Base-by-base conservation (phyloP, 139 green algal genomes). In the Picochlorum sp. region DNA sequence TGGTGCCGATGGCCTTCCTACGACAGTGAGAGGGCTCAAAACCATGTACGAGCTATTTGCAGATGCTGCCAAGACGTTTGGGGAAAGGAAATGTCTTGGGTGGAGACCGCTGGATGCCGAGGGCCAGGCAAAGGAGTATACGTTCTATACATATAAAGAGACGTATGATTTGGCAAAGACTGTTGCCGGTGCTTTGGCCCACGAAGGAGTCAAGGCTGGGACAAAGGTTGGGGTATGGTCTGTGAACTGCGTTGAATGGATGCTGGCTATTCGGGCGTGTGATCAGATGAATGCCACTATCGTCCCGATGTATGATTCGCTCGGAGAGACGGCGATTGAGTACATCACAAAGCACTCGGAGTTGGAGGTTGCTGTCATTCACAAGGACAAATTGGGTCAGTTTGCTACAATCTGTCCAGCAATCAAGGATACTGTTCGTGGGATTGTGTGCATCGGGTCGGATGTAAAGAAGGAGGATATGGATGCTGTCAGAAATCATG, bases 301-400 rank as follows among this genome's bases (percentile, higher is more conserved):
- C 14, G 92, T 98, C 41, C 92, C 92, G 1, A 76, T 98, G 54
- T 98, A 98, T 61, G 92, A 98, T 66, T 88, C 85, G 1, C 78
- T 98, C 63, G 91, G 91, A 21, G 86, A 92, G 62, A 74, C 71
- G 6, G 85, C 90, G 0, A 75, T 98, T 11, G 85, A 98, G 74
- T 98, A 88, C 78, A 95, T 97, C 63, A 52, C 95, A 10, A 88
- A 88, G 54, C 90, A 96, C 72, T 80, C 81, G 18, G 73, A 64
- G 38, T 46, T 66, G 62, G 23, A 38, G 26, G 15, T 71, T 49
- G 20, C 45, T 0, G 14, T 76, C n/a, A 61, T 71, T 23, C 62
- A 76, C 24, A 49, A 38, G 4, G 32, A 56, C 23, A 76, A 76
- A 24, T 52, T 76, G 28, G 46, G 30, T 24, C 13, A 28, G 2